Evolutionary conservation across 2,329 filamentous ascomycete genomes (phyloP).

Genomic region (Talaromyces funiculosus): DNA sequence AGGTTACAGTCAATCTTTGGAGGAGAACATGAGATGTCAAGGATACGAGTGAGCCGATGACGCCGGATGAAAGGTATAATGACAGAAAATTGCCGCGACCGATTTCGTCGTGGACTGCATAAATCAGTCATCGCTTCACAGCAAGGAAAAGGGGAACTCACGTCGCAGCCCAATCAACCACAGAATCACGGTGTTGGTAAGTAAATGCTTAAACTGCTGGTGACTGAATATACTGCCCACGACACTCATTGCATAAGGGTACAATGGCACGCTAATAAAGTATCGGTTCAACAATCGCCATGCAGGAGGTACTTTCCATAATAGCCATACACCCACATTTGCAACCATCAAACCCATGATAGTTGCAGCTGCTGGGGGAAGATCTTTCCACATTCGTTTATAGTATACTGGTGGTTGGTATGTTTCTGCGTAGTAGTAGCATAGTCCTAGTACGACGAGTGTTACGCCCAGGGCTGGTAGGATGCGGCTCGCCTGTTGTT

Average conservation of each 20-base stretch:
- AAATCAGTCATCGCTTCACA: background rate
- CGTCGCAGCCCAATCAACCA: conserved; percentile 50
- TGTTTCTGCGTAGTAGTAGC: conserved; percentile 42
- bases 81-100: conserved; percentile 52
- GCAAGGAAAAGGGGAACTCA: conserved; percentile 22
- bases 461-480: conserved; percentile 40
- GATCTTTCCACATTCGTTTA: conserved; percentile 46
- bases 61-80: conserved; percentile 46
- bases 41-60: conserved; percentile 43
- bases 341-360: conserved; percentile 45
- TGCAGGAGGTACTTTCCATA: conserved; percentile 49
- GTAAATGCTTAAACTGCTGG: conserved; percentile 48
- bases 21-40: conserved; percentile 41
- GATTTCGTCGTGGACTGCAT: conserved; percentile 49
- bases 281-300: conserved; percentile 55
- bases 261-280: conserved; percentile 49
- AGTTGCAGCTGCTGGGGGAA: conserved; percentile 49
- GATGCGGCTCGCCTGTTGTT: conserved; percentile 39
- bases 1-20: conserved; percentile 40
- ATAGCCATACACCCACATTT: conserved; percentile 47
- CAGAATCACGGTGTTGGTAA: conserved; percentile 50
- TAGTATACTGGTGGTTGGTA: conserved; percentile 46
- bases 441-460: conserved; percentile 35
- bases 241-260: conserved; percentile 49
- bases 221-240: conserved; percentile 55